phyloP scores from a whole-genome alignment of 139 green algal species.

The Protoeuglena noctilucae region DNA sequence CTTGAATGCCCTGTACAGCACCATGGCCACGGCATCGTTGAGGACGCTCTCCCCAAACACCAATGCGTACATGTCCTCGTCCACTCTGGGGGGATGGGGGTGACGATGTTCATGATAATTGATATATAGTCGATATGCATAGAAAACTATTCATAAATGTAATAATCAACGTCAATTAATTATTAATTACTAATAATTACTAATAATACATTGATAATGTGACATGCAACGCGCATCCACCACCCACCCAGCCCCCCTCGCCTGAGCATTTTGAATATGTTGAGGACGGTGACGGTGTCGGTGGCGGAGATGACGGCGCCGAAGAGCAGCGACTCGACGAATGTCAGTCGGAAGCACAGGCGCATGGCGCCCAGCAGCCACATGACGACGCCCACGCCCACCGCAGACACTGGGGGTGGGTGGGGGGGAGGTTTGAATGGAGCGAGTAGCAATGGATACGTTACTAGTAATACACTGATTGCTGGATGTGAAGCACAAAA shows the following conservation, averaged over 20 bases:
- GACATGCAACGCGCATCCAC: no score
- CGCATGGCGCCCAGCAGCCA: constrained; percentile 17
- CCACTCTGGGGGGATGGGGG: constrained; percentile 8
- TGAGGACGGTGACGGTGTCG: constrained; percentile 45
- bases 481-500: constrained; percentile 16
- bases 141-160: constrained; percentile 23
- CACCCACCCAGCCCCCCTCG: no score
- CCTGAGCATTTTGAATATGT: constrained; percentile 8
- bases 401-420: not conserved
- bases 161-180: no score
- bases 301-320: constrained; percentile 45
- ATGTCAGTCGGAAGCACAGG: constrained; percentile 19
- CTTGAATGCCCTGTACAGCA: constrained; percentile 45
- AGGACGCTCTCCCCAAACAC: constrained; percentile 73
- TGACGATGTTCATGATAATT: not conserved
- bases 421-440: no score
- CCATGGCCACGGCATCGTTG: constrained; percentile 68
- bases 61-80: constrained; percentile 53
- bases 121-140: not conserved
- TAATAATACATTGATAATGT: no score
- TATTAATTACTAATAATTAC: no score
- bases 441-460: no score
- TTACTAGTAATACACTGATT: no score
- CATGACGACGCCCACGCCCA: not conserved
- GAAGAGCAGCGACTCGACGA: constrained; percentile 40